phyloP scores from a whole-genome alignment of 371 early-diverging fungal genomes.

The Syncephalis fuscata region DNA sequence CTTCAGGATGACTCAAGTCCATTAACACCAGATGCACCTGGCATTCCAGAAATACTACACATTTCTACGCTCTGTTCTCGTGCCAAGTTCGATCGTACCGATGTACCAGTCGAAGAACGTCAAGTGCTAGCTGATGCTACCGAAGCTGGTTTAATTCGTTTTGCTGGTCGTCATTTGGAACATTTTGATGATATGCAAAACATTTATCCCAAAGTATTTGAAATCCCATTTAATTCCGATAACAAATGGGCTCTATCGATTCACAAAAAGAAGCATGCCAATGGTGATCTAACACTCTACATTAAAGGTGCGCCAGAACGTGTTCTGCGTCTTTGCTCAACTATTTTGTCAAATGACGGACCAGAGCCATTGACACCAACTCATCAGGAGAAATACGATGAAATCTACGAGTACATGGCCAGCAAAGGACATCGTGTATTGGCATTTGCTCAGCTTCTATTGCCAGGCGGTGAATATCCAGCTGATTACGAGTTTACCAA shows the following conservation, averaged over 20 bases:
- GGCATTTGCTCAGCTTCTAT: conserved; percentile 66
- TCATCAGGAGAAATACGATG: conserved; percentile 39
- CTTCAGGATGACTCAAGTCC: conserved; percentile 18
- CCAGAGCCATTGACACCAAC: conserved; percentile 33
- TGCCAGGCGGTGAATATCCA: conserved; percentile 48
- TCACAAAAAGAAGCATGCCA: conserved; percentile 44
- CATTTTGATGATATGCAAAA: conserved; percentile 46
- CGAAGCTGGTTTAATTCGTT: conserved; percentile 73
- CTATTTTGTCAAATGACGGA: conserved; percentile 30
- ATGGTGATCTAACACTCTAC: conserved; percentile 50
- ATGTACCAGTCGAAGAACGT: conserved; percentile 61
- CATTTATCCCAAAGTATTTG: conserved; percentile 71
- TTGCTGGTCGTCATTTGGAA: conserved; percentile 41
- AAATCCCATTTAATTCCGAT: conserved; percentile 89
- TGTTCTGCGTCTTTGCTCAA: conserved; percentile 55
- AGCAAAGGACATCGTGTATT: conserved; percentile 86
- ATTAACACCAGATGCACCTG: conserved; percentile 25
- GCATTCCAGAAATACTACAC: conserved; percentile 48
- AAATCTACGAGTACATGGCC: conserved; percentile 72
- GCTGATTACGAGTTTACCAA: conserved; percentile 50
- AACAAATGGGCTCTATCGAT: conserved; percentile 91
- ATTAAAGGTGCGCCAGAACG: conserved; percentile 94
- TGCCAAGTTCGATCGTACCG: conserved; percentile 74
- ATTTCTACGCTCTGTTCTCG: conserved; percentile 61
- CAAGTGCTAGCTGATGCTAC: conserved; percentile 80